Evolutionary conservation across 441 rosid species (phyloP).

Genomic region (Erysimum pusillum): DNA sequence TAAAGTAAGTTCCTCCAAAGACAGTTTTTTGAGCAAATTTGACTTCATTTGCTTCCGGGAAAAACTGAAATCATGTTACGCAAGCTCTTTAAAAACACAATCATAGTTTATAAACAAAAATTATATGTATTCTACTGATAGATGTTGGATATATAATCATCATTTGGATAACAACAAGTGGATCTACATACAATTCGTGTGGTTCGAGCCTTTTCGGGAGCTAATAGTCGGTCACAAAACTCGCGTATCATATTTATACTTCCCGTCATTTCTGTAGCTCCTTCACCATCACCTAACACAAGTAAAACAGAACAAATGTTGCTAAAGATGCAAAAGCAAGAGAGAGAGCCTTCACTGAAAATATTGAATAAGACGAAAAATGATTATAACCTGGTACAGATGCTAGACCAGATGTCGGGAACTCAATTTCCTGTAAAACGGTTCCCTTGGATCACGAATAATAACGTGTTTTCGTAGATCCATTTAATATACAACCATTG

Average conservation of each 20-base stretch:
- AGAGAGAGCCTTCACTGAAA: neutral
- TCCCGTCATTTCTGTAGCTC: conserved; percentile 92
- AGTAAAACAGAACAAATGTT: neutral
- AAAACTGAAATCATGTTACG: conserved; percentile 64
- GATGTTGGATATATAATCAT: neutral
- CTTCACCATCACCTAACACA: conserved; percentile 91
- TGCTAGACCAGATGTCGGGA: conserved; percentile 92
- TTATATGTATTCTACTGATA: neutral
- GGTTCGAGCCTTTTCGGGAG: conserved; percentile 64
- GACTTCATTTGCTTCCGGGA: conserved; percentile 94
- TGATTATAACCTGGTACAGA: conserved; percentile 80
- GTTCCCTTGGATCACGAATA: conserved; percentile 40
- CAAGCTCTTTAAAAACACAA: too few relatives aligned
- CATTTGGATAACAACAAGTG: neutral
- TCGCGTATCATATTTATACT: conserved; percentile 90
- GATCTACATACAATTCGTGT: conserved; percentile 81
- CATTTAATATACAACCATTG: conserved; percentile 23
- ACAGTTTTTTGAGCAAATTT: conserved; percentile 71
- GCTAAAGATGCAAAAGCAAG: conserved; percentile 4
- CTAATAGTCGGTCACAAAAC: conserved; percentile 75
- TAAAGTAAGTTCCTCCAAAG: conserved; percentile 85
- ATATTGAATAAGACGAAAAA: conserved; percentile 1
- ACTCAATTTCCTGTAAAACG: conserved; percentile 85
- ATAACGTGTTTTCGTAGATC: conserved; percentile 32
- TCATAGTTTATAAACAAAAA: too few relatives aligned